phyloP scores from a whole-genome alignment of 208 protist species.

The Novymonas esmeraldas region DNA sequence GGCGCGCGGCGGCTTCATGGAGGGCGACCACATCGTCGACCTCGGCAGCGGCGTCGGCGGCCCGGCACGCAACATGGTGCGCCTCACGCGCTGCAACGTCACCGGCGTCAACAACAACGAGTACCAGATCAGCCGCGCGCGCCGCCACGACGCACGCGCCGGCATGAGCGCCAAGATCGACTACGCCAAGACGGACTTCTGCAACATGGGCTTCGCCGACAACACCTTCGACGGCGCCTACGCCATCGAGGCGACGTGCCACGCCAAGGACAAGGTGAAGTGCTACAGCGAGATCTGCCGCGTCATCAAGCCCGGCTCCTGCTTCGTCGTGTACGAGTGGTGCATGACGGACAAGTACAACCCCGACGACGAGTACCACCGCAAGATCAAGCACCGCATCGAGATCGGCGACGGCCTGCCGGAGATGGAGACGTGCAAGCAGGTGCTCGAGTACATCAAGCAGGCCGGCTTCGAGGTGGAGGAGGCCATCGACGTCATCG shows the following conservation, averaged over 20 bases:
- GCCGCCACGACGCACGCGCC: conserved; percentile 63
- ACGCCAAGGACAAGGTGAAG: conserved; percentile 93
- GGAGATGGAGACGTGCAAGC: conserved; percentile 78
- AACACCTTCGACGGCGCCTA: conserved; percentile 95
- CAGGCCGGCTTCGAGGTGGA: conserved; percentile 93
- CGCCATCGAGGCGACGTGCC: conserved; percentile 97
- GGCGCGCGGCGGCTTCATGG: conserved; percentile 79
- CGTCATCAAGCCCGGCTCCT: conserved; percentile 93
- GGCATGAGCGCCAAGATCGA: conserved; percentile 78
- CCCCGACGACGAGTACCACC: conserved; percentile 86
- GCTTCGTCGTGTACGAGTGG: conserved; percentile 96
- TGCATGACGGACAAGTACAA: conserved; percentile 96
- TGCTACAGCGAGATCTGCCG: conserved; percentile 95
- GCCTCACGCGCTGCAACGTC: conserved; percentile 94
- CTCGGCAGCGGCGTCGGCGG: conserved; percentile 97
- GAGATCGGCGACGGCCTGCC: conserved; percentile 96
- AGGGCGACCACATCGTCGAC: conserved; percentile 87
- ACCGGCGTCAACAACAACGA: conserved; percentile 98
- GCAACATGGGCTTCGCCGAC: conserved; percentile 88
- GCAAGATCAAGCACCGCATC: conserved; percentile 91
- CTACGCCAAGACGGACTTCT: conserved; percentile 95
- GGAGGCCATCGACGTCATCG: conserved; percentile 67
- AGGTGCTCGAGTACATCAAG: conserved; percentile 86
- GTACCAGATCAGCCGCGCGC: conserved; percentile 94
- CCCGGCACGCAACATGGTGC: conserved; percentile 94